phyloP scores from a whole-genome alignment of 306 rosid genomes.

The Cyamopsis tetragonoloba region DNA sequence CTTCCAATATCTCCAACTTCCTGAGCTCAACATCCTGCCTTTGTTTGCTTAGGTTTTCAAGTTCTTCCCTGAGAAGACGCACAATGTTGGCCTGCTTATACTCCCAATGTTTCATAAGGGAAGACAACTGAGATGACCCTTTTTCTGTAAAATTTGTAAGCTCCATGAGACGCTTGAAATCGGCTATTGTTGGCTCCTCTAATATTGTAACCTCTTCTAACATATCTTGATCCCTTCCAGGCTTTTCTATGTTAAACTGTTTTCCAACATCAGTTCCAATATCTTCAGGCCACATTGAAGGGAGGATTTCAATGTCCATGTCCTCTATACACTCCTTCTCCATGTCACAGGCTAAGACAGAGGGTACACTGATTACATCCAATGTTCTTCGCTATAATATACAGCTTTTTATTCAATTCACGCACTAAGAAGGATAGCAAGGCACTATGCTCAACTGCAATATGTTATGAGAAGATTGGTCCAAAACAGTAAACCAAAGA shows the following conservation, averaged over 20 bases:
- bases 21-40: conserved; percentile 73
- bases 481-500: neutral
- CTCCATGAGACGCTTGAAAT: conserved; percentile 77
- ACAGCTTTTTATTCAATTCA: neutral
- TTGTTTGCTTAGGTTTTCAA: conserved; percentile 67
- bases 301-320: conserved; percentile 63
- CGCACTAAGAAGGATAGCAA: neutral
- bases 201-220: conserved; percentile 68
- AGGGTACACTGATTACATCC: conserved; percentile 32
- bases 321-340: conserved; percentile 59
- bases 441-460: neutral
- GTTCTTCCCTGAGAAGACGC: conserved; percentile 78
- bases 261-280: conserved; percentile 59
- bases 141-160: conserved; percentile 65
- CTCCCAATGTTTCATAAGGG: conserved; percentile 77
- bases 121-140: conserved; percentile 74
- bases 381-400: neutral
- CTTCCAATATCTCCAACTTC: conserved; percentile 77
- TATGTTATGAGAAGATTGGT: neutral
- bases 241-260: conserved; percentile 77
- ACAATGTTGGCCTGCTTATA: conserved; percentile 74
- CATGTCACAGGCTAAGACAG: conserved; percentile 65
- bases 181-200: conserved; percentile 69
- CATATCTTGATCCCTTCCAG: conserved; percentile 80
- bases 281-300: conserved; percentile 98